Conservation (phyloP, 2,329 filamentous ascomycete species). For the Cyphellophora attinorum region DNA sequence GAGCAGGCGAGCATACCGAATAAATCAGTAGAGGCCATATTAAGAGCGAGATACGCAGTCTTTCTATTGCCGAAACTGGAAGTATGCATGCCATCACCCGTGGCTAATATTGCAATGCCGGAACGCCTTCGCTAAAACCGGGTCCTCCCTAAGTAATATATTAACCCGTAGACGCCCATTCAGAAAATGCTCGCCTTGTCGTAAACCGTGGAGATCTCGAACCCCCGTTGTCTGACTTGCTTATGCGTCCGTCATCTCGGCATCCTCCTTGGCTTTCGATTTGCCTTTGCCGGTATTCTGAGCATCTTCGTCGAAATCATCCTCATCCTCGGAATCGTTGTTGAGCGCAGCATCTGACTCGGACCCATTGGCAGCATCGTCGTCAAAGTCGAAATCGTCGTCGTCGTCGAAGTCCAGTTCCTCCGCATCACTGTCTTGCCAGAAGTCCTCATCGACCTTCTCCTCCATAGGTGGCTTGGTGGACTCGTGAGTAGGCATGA, state of each 20-base stretch:
- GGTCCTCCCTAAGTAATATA: too few relatives aligned
- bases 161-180: too few relatives aligned
- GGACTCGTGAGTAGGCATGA: conserved; percentile 68
- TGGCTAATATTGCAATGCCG: too few relatives aligned
- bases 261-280: conserved; percentile 12
- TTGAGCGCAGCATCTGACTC: conserved; percentile 33
- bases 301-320: conserved; percentile 23
- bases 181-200: too few relatives aligned
- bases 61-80: too few relatives aligned
- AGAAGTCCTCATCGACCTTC: conserved; percentile 68
- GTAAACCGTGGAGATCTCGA: too few relatives aligned
- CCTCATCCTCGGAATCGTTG: conserved; percentile 47
- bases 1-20: too few relatives aligned
- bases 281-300: conserved; percentile 11
- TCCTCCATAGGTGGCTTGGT: conserved; percentile 44
- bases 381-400: conserved; percentile 42
- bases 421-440: conserved; percentile 67
- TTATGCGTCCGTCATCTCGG: conserved; percentile 17
- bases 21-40: too few relatives aligned
- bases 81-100: too few relatives aligned
- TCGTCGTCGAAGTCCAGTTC: conserved; percentile 35
- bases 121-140: too few relatives aligned
- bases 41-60: too few relatives aligned
- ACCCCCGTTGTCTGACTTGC: too few relatives aligned
- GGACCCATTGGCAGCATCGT: conserved; percentile 33